Evolutionary conservation across 805 yeast species (phyloP).

Genomic region (Lachancea sp.): DNA sequence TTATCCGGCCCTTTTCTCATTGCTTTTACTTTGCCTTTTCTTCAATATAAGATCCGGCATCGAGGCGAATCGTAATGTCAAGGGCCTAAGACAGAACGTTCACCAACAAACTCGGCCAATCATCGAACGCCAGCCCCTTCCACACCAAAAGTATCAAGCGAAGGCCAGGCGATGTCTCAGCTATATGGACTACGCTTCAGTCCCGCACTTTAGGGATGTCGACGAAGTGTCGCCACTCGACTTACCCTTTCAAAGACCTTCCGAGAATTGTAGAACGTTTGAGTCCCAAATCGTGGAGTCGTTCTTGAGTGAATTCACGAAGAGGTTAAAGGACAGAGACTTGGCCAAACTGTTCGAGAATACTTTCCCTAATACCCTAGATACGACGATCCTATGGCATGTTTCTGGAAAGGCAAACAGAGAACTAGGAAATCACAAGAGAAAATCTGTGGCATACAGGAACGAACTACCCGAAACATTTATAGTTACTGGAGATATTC

Average conservation of each 20-base stretch:
- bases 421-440: conserved; percentile 12
- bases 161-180: conserved; percentile 43
- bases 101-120: not conserved
- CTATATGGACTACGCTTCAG: conserved; percentile 54
- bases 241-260: conserved; percentile 74
- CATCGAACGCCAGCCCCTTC: not conserved
- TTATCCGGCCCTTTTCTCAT: not conserved
- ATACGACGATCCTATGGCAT: conserved; percentile 81
- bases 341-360: conserved; percentile 72
- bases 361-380: conserved; percentile 80
- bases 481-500: conserved; percentile 86
- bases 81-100: not conserved
- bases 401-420: conserved; percentile 17
- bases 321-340: conserved; percentile 52
- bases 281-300: conserved; percentile 53
- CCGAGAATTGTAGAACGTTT: conserved; percentile 66
- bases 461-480: conserved; percentile 50
- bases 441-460: conserved; percentile 9
- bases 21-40: conserved; percentile 1
- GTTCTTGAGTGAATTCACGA: conserved; percentile 46
- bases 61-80: not conserved
- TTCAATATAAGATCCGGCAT: not conserved
- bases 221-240: conserved; percentile 40
- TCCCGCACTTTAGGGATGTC: conserved; percentile 51
- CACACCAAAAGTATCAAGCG: conserved; percentile 1